These are phyloP conservation scores for Basipetospora chlamydospora DNA, from an alignment of 2,329 filamentous ascomycete genomes.

Conservation along the genomic window DNA sequence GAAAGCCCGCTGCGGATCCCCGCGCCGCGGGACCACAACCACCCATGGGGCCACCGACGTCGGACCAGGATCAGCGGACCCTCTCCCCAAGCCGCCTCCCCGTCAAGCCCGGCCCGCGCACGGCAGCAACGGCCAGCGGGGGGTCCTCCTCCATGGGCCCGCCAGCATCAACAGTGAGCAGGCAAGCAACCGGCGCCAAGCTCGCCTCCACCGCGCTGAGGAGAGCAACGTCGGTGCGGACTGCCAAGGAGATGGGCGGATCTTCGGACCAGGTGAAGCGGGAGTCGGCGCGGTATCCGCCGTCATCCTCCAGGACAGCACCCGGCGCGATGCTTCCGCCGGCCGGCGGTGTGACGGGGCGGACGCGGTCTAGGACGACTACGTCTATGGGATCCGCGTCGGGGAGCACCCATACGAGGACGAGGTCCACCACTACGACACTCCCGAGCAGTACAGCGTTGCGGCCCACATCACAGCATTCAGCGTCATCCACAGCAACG, in stretches of 20 bases:
- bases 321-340: neutral
- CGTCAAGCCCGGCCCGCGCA: conserved; percentile 25
- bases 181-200: conserved; percentile 5
- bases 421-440: conserved; percentile 16
- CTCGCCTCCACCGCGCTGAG: neutral
- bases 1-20: conserved; percentile 26
- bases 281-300: no score
- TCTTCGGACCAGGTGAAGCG: no score
- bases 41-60: no score
- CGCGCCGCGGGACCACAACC: no score
- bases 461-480: conserved; percentile 16
- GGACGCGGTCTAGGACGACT: neutral
- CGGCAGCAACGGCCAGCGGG: no score
- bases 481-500: conserved; percentile 8
- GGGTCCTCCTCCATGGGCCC: conserved; percentile 1
- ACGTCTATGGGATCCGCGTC: neutral
- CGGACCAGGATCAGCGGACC: conserved; percentile 17
- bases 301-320: neutral
- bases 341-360: no score
- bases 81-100: conserved; percentile 36
- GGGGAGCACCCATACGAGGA: conserved; percentile 9
- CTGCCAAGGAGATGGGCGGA: no score
- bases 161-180: conserved; percentile 7
- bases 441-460: conserved; percentile 14
- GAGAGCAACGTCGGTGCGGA: no score